phyloP scores from a whole-genome alignment of 345 rosid species.

The Psidium guajava region DNA sequence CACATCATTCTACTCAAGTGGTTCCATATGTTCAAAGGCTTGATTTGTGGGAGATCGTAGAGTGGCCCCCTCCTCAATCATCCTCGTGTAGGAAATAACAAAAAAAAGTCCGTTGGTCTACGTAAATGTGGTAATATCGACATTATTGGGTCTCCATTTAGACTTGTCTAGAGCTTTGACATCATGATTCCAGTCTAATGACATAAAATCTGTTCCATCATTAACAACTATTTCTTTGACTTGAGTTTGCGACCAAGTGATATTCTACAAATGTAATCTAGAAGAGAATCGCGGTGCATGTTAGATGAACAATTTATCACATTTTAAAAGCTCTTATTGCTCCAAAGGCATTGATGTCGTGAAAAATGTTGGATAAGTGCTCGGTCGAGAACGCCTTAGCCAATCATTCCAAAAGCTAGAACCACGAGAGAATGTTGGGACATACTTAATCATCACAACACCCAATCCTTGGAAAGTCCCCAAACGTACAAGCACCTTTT shows the following conservation, averaged over 20 bases:
- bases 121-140: neutral
- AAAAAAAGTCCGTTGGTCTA: neutral
- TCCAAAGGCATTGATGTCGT: neutral
- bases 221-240: neutral
- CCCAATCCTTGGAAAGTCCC: neutral
- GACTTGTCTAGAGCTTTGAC: neutral
- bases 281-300: neutral
- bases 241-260: neutral
- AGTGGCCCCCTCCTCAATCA: constrained; percentile 23
- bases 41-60: constrained; percentile 6
- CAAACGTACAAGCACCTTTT: neutral
- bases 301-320: neutral
- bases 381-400: neutral
- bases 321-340: neutral
- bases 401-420: neutral
- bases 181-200: neutral
- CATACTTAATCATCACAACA: neutral
- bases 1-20: constrained; percentile 9
- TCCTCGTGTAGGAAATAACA: neutral
- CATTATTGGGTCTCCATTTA: neutral
- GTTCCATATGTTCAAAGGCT: neutral
- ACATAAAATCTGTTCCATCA: neutral
- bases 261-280: neutral
- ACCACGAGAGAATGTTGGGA: neutral
- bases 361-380: neutral